phyloP scores from a whole-genome alignment of 805 yeast genomes.

The Geotrichum ghanense region DNA sequence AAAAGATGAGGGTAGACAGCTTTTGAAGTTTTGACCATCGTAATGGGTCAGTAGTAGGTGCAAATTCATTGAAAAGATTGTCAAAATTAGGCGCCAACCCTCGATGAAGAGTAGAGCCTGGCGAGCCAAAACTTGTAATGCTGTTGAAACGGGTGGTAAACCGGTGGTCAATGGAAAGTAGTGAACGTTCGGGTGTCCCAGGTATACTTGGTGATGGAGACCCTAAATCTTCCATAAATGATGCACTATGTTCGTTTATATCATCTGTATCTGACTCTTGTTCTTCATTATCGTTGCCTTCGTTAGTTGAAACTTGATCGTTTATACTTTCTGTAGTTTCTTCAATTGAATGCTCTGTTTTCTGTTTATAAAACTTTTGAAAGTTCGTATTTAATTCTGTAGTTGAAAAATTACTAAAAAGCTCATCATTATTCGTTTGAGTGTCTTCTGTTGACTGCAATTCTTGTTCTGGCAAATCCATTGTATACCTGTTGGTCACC shows the following conservation, averaged over 20 bases:
- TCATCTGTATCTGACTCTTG: not conserved
- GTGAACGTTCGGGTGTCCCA: conserved; percentile 1
- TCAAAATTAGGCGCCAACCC: conserved; percentile 3
- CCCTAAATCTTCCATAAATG: too few relatives aligned
- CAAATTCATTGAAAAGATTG: conserved; percentile 4
- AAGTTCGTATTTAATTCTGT: not conserved
- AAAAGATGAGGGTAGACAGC: conserved; percentile 24
- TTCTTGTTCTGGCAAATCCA: too few relatives aligned
- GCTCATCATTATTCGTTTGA: not conserved
- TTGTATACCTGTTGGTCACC: not conserved
- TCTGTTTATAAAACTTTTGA: not conserved
- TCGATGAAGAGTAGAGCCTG: not conserved
- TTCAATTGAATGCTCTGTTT: not conserved
- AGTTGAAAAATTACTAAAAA: not conserved
- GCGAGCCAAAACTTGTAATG: not conserved
- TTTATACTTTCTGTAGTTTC: not conserved
- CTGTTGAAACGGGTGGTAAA: conserved; percentile 1
- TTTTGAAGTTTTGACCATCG: conserved; percentile 33
- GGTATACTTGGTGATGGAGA: too few relatives aligned
- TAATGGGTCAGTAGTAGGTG: conserved; percentile 6
- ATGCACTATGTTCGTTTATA: too few relatives aligned
- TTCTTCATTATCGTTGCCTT: not conserved
- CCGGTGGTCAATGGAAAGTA: conserved; percentile 1
- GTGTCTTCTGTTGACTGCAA: too few relatives aligned
- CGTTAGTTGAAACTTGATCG: not conserved